Evolutionary conservation across 2,329 filamentous ascomycete species (phyloP), one percentile per base, ranked within the genome.

Genomic region (Fusarium oligoseptatum): DNA sequence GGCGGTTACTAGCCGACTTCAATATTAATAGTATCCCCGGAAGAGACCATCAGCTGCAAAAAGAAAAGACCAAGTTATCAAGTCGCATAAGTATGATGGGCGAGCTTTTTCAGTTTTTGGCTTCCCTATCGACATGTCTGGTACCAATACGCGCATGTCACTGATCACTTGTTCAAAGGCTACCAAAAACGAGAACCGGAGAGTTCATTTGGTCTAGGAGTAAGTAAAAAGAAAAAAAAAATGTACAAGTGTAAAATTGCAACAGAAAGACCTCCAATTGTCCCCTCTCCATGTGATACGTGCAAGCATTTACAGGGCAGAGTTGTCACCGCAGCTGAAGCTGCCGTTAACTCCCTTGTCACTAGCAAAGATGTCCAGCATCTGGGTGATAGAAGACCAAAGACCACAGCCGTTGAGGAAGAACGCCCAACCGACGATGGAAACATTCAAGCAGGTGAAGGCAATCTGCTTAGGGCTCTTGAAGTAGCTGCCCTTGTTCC

Each of bases 351-450:
- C 66, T 10, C 60, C 57, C 15, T 48, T 50, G 10, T 50, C 64
- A 10, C 58, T 56, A 5, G 64, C 56, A n/a, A 72, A 73, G 27
- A 69, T 55, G 10, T 73, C 71, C 14, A 73, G 39, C 65, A 73
- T 64, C 43, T 72, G 61, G 1, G 71, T 62, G n/a, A 76, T 63
- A 3, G 74, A 71, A 12, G 74, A 64, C 73, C 73, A 76, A 1
- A 76, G 64, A 29, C 74, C 74, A 3, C 56, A 66, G 1, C 66
- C 65, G n/a, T 76, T 76, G 43, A 76, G 60, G 12, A 76, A 76
- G 1, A 76, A 56, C 3, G 74, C 58, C 52, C 69, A 64, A 14
- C 24, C 17, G 8, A 76, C 64, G n/a, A 75, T 76, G 6, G 66
- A 37, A 2, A 64, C 34, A 10, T 74, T 79, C 9, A 74, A 20